phyloP scores from a whole-genome alignment of 140 eudicot species.

The Eryngium alpinum region DNA sequence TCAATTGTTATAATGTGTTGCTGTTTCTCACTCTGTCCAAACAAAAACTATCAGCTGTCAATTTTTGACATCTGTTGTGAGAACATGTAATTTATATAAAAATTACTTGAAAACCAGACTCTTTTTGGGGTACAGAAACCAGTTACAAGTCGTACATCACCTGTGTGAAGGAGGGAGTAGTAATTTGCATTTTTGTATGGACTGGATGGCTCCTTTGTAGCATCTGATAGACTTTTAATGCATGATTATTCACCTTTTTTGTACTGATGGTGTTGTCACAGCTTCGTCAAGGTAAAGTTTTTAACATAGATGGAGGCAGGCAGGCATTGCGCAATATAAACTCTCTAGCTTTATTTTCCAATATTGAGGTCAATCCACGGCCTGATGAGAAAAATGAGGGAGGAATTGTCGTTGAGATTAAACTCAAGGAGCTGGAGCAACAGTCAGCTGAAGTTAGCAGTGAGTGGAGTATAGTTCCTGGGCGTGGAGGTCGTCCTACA shows the following conservation, averaged over 20 bases:
- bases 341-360: constrained; percentile 51
- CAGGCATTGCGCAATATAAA: constrained; percentile 49
- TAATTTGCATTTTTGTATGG: too few relatives aligned
- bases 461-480: constrained; percentile 62
- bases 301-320: constrained; percentile 57
- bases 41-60: too few relatives aligned
- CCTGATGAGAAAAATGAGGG: constrained; percentile 63
- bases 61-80: too few relatives aligned
- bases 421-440: constrained; percentile 52
- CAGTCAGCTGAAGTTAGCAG: constrained; percentile 45
- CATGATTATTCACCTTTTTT: background rate
- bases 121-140: too few relatives aligned
- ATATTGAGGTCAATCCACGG: constrained; percentile 51
- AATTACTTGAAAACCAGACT: too few relatives aligned
- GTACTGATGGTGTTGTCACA: constrained; percentile 16
- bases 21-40: too few relatives aligned
- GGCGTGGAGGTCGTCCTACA: constrained; percentile 53
- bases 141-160: too few relatives aligned
- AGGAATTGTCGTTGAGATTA: constrained; percentile 52
- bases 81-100: too few relatives aligned
- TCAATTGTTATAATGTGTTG: too few relatives aligned
- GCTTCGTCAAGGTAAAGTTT: constrained; percentile 54
- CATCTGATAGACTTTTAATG: background rate
- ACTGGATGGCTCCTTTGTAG: too few relatives aligned
- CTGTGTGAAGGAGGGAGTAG: too few relatives aligned